Evolutionary conservation across 768 basidiomycete genomes (phyloP), one percentile per base, ranked within the genome.

Genomic region (Trametopsis cervina): DNA sequence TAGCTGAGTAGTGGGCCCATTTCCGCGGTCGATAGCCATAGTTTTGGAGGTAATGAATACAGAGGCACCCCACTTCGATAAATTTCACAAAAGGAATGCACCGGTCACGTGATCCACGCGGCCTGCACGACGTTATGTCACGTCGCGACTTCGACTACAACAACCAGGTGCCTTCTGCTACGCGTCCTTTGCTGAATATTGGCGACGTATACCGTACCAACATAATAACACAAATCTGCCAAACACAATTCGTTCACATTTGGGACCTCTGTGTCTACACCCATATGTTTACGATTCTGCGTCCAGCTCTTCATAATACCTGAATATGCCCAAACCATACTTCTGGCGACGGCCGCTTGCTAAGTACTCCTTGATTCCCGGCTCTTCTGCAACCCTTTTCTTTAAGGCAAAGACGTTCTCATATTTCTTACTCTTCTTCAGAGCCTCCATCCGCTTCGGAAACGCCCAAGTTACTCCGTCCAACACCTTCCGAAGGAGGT

Each of bases 1-100:
- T 1, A 96, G 78, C 42, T 81, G 82, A 39, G 89, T 90, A 1
- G 81, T 89, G 9, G 83, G 78, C 2, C 73, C 65, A 45, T 78
- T 81, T 33, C 62, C 62, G 42, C 70, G 58, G 47, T 63, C 60
- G 5, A 62, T 42, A 41, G 58, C 57, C 61, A 63, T 63, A 35
- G 11, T n/a, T n/a, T n/a, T n/a, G n/a, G n/a, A n/a, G n/a, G n/a
- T n/a, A n/a, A n/a, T n/a, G n/a, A n/a, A n/a, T n/a, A n/a, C n/a
- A n/a, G n/a, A n/a, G n/a, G n/a, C n/a, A n/a, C n/a, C n/a, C n/a
- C n/a, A n/a, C n/a, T 21, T 39, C 37, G 15, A 20, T 36, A 35
- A 42, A 40, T 35, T 46, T 42, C 35, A 37, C 25, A 43, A 42
- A 49, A 49, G 48, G 48, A 2, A 49, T 35, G n/a, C n/a, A n/a